Conservation (phyloP, 2,329 filamentous ascomycete genomes). For the Claviceps capensis region DNA sequence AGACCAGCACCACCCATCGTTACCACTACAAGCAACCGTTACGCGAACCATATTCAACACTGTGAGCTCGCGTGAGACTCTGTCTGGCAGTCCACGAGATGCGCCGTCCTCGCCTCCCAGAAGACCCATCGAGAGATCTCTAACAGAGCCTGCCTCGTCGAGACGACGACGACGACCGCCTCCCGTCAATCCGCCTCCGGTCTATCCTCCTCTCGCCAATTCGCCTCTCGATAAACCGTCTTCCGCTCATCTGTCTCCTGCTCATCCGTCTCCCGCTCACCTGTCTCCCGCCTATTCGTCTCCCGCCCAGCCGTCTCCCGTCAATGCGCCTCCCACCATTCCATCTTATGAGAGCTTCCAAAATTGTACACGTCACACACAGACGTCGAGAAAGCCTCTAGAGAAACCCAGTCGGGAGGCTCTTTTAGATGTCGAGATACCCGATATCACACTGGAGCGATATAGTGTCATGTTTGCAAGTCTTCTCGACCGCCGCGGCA, state of each 20-base stretch:
- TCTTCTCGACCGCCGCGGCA: constrained; percentile 40
- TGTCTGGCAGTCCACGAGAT: neutral
- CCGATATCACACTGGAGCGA: constrained; percentile 65
- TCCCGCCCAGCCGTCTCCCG: too few relatives aligned
- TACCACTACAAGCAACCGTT: neutral
- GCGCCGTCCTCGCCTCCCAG: neutral
- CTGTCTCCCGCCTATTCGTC: too few relatives aligned
- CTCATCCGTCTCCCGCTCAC: too few relatives aligned
- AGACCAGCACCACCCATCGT: constrained; percentile 3
- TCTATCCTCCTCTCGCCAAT: too few relatives aligned
- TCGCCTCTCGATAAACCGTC: too few relatives aligned
- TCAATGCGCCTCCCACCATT: too few relatives aligned
- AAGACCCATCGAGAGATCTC: neutral
- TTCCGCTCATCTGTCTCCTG: too few relatives aligned
- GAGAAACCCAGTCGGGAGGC: constrained; percentile 6
- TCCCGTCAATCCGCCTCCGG: too few relatives aligned
- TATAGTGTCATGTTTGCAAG: constrained; percentile 90
- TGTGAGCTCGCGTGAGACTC: neutral
- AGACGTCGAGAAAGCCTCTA: neutral
- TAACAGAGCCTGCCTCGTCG: neutral
- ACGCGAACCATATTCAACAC: neutral
- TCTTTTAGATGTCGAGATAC: constrained; percentile 65
- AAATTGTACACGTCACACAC: neutral
- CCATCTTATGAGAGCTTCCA: neutral
- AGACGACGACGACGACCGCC: neutral